Evolutionary conservation across 441 rosid species (phyloP).

Genomic region (Mallotus repandus): DNA sequence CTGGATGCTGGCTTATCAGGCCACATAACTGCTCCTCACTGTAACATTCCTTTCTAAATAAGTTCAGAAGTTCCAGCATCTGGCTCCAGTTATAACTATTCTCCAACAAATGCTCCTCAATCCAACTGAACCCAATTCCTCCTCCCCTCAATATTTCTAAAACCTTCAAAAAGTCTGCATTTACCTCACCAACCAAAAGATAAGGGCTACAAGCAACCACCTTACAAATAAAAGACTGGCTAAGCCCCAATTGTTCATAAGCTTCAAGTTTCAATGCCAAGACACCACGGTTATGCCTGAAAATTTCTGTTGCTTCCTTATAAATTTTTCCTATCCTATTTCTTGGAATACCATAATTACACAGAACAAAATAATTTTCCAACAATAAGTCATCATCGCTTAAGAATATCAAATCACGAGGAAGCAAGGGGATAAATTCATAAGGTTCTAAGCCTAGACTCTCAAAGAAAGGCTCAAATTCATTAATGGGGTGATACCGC

Average conservation of each 20-base stretch:
- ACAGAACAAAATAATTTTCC: conserved; percentile 63
- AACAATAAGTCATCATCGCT: conserved; percentile 62
- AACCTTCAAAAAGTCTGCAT: conserved; percentile 43
- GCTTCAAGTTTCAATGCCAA: conserved; percentile 57
- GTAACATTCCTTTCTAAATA: conserved; percentile 37
- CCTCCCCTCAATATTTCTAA: conserved; percentile 43
- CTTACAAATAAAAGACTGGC: conserved; percentile 41
- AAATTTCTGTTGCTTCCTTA: conserved; percentile 55
- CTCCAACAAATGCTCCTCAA: conserved; percentile 47
- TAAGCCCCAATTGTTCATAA: conserved; percentile 58
- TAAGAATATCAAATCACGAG: conserved; percentile 52
- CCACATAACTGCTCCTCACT: conserved; percentile 35
- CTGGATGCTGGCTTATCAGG: conserved; percentile 47
- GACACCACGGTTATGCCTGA: conserved; percentile 44
- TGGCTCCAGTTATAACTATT: conserved; percentile 49
- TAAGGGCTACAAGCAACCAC: conserved; percentile 51
- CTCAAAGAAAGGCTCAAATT: conserved; percentile 87
- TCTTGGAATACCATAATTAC: conserved; percentile 53
- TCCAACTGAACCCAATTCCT: conserved; percentile 46
- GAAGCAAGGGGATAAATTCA: conserved; percentile 53
- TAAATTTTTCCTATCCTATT: conserved; percentile 64
- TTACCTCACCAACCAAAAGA: conserved; percentile 49
- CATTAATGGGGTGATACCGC: conserved; percentile 75
- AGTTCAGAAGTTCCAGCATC: conserved; percentile 44
- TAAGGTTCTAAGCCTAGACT: conserved; percentile 64